Percentiles rank a stretch among this genome's conserved stretches.
Conservation (phyloP, 768 basidiomycete species). For the Lactarius hatsudake region DNA sequence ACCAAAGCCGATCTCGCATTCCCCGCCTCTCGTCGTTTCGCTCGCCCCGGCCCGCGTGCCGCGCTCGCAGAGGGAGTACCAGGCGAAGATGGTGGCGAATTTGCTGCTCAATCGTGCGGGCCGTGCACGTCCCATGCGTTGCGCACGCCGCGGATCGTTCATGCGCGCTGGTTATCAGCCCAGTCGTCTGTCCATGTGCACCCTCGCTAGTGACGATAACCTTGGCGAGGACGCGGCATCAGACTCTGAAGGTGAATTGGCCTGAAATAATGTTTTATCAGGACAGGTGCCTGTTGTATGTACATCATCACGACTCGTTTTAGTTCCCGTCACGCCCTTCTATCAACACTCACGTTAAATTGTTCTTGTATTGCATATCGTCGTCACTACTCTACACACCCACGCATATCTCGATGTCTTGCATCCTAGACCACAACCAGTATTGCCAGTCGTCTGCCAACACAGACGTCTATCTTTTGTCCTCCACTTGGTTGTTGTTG, state of each 20-base stretch:
- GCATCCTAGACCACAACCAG: conserved; percentile 14
- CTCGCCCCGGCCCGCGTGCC: conserved; percentile 20
- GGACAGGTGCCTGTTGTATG: conserved; percentile 24
- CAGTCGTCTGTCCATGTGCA: conserved; percentile 22
- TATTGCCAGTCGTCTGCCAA: not conserved
- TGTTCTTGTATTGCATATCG: conserved; percentile 21
- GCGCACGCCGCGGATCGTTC: conserved; percentile 14
- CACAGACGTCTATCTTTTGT: not conserved
- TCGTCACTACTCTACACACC: conserved; percentile 13
- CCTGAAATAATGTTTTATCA: conserved; percentile 6
- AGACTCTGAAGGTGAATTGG: not conserved
- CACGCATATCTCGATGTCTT: not conserved
- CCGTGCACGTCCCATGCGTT: conserved; percentile 26
- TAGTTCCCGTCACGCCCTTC: conserved; percentile 1
- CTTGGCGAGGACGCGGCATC: not conserved
- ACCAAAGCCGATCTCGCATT: not conserved
- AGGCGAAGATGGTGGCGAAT: conserved; percentile 26
- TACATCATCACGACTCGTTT: conserved; percentile 21
- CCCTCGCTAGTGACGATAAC: not conserved
- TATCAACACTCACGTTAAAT: conserved; percentile 9
- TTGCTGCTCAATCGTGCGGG: conserved; percentile 24
- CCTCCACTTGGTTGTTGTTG: conserved; percentile 7
- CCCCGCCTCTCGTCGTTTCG: conserved; percentile 17
- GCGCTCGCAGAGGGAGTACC: conserved; percentile 23
- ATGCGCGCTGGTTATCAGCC: conserved; percentile 22